Evolutionary conservation across 1,284 basidiomycete genomes (phyloP).

Genomic region (Ceratobasidium sp.): DNA sequence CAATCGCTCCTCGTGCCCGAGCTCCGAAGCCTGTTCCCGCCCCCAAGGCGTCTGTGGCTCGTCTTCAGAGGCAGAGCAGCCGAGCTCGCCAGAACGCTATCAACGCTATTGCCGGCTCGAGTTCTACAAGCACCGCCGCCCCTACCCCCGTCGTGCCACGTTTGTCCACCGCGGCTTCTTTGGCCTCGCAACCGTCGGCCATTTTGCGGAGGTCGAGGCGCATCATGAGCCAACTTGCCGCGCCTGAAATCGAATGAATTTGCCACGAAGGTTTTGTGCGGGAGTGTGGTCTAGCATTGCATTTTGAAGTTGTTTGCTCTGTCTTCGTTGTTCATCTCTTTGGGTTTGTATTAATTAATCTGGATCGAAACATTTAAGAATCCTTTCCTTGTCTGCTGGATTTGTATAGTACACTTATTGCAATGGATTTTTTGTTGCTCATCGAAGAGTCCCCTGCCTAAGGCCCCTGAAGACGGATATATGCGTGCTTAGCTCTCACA

Average conservation of each 20-base stretch:
- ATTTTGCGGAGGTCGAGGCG: conserved; percentile 9
- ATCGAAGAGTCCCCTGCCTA: too few species aligned
- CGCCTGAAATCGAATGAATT: not conserved
- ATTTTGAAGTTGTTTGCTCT: not conserved
- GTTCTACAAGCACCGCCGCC: not conserved
- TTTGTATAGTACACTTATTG: not conserved
- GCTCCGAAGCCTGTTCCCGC: not conserved
- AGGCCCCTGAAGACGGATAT: not conserved
- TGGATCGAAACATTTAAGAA: not conserved
- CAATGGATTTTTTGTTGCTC: not conserved
- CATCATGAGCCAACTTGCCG: not conserved
- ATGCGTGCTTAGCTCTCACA: not conserved
- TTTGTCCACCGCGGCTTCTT: not conserved
- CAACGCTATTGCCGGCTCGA: conserved; percentile 22
- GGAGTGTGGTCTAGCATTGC: not conserved
- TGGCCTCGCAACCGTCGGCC: conserved; percentile 2
- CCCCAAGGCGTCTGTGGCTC: not conserved
- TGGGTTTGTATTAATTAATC: not conserved
- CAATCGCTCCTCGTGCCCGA: not conserved
- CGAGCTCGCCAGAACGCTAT: conserved; percentile 9
- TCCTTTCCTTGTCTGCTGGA: not conserved
- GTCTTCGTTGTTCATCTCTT: not conserved
- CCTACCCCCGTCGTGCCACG: not conserved
- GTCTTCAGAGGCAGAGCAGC: not conserved
- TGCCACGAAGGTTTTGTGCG: too few species aligned